Evolutionary conservation across 257 asterid species (phyloP).

Genomic region (Petunia secreta): DNA sequence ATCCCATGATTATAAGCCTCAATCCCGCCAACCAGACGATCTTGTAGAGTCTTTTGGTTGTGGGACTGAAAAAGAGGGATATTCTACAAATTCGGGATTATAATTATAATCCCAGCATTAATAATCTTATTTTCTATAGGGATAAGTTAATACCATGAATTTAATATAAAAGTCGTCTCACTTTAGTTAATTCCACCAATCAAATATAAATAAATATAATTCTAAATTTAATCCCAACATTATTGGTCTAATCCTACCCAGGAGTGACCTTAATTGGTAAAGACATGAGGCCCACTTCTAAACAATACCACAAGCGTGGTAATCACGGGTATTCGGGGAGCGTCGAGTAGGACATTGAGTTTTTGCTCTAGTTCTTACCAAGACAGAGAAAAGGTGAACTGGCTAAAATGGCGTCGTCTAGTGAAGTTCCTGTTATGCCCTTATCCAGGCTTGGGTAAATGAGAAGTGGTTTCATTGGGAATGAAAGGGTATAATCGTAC

Average conservation of each 20-base stretch:
- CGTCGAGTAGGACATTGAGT: neutral
- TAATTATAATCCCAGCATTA: too few species aligned
- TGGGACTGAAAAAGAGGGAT: too few species aligned
- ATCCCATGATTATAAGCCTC: too few species aligned
- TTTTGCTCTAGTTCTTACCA: constrained; percentile 20
- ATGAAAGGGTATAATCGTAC: neutral
- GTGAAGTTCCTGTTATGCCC: constrained; percentile 6
- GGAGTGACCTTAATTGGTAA: neutral
- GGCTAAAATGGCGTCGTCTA: constrained; percentile 18
- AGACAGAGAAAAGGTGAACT: neutral
- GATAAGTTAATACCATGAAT: too few species aligned
- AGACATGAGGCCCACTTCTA: neutral
- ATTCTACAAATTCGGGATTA: too few species aligned
- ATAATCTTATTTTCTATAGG: too few species aligned
- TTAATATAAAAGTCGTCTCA: too few species aligned
- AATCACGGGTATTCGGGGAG: neutral
- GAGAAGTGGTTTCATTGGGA: neutral
- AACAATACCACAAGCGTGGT: neutral
- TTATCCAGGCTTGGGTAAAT: neutral
- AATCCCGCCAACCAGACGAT: neutral
- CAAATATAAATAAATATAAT: too few species aligned
- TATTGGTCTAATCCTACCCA: too few species aligned
- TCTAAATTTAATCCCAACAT: too few species aligned
- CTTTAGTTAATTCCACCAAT: too few species aligned
- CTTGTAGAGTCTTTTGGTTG: neutral